A percentile compares a stretch with the other conserved stretches of the same genome.
phyloP scores from a whole-genome alignment of 148 eudicot genomes.

The Beta vulgaris region DNA sequence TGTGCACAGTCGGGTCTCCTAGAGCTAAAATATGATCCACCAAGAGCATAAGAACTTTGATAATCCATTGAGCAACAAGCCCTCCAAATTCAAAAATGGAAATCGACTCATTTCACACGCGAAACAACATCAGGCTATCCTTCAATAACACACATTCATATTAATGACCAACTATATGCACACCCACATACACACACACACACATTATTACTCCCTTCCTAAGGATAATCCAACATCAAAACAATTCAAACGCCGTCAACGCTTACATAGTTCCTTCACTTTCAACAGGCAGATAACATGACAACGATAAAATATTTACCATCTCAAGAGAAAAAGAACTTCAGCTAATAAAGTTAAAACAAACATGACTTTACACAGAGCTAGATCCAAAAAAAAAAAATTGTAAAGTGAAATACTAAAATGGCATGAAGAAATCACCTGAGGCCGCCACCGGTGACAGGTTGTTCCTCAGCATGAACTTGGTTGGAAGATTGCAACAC shows the following conservation, averaged over 20 bases:
- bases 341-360: background rate
- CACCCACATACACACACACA: background rate
- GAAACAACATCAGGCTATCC: too few relatives aligned
- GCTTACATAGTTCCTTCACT: background rate
- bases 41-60: background rate
- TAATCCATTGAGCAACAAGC: background rate
- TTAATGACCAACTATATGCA: too few relatives aligned
- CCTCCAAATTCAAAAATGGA: background rate
- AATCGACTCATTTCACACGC: background rate
- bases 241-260: background rate
- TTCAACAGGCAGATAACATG: background rate
- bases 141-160: too few relatives aligned
- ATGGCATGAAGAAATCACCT: constrained; percentile 39
- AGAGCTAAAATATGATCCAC: background rate
- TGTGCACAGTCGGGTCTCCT: too few relatives aligned
- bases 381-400: constrained; percentile 13
- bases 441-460: constrained; percentile 85
- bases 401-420: background rate
- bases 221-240: too few relatives aligned
- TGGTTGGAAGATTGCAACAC: constrained; percentile 68
- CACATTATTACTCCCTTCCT: background rate
- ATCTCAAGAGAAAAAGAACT: background rate
- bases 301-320: background rate
- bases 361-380: background rate
- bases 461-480: constrained; percentile 58